Percentiles rank a stretch among this genome's conserved stretches.
Evolutionary conservation across 371 early-diverging fungal species (phyloP).

Genomic region (Mucor indicus): DNA sequence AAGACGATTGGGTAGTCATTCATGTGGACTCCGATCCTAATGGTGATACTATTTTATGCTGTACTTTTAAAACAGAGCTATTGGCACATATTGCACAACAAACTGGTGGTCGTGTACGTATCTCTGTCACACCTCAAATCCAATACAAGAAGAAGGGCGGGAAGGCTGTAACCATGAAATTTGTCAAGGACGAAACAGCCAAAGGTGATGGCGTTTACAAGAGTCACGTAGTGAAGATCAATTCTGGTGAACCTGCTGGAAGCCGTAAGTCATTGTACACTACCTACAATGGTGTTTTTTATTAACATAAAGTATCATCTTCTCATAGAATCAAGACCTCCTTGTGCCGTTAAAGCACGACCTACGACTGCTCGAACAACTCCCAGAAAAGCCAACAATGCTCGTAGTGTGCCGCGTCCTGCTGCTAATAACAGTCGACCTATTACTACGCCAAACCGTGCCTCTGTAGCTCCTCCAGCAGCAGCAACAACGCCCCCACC

Average conservation of each 20-base stretch:
- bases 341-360: conserved; percentile 52
- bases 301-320: too few species aligned
- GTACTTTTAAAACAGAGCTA: conserved; percentile 81
- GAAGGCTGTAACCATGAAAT: conserved; percentile 74
- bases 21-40: conserved; percentile 60
- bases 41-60: conserved; percentile 38
- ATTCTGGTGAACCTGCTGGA: conserved; percentile 66
- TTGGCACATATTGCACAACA: conserved; percentile 56
- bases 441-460: too few species aligned
- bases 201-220: conserved; percentile 64
- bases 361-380: conserved; percentile 27
- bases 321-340: conserved; percentile 51
- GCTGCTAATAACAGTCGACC: conserved; percentile 17
- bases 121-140: conserved; percentile 57
- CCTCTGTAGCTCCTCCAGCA: neutral
- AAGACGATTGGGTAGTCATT: conserved; percentile 84
- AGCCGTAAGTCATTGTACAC: conserved; percentile 36
- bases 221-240: conserved; percentile 72
- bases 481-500: neutral
- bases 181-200: conserved; percentile 69
- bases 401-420: conserved; percentile 48
- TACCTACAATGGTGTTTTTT: neutral
- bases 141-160: conserved; percentile 76
- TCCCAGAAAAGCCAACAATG: conserved; percentile 61
- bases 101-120: conserved; percentile 42